Conservation (phyloP, 495 filamentous ascomycete species). For the Tuber microsphaerosporum region DNA sequence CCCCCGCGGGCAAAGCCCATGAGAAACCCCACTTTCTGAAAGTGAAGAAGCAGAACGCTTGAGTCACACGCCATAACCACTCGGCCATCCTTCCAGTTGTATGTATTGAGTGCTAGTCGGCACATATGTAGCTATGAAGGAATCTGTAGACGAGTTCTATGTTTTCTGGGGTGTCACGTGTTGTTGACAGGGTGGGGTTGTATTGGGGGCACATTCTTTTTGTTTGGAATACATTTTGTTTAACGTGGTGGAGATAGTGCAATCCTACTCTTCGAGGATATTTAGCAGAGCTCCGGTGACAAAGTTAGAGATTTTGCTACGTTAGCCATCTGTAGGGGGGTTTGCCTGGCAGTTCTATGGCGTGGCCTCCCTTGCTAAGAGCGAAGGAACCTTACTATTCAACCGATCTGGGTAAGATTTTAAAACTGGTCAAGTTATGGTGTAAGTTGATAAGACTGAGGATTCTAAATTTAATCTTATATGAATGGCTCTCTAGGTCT, state of each 20-base stretch:
- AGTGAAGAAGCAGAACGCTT: slow-evolving; percentile 28
- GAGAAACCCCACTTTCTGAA: slow-evolving; percentile 35
- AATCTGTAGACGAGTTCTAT: neutral
- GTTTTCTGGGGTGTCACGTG: neutral
- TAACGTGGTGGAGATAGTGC: neutral
- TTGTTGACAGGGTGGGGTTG: neutral
- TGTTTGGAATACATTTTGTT: neutral
- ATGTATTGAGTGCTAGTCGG: neutral
- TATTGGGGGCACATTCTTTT: neutral
- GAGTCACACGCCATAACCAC: slow-evolving; percentile 38
- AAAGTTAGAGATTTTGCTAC: neutral
- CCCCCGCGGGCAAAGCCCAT: slow-evolving; percentile 35
- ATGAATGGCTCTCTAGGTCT: neutral
- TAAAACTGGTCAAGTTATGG: neutral
- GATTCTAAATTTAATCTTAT: neutral
- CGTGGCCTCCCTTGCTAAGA: neutral
- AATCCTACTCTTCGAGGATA: neutral
- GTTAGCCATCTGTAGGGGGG: neutral
- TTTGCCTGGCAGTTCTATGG: neutral
- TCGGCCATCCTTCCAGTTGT: slow-evolving; percentile 39
- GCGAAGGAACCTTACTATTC: neutral
- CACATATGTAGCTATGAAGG: neutral
- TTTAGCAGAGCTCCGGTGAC: neutral
- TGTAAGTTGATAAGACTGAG: neutral
- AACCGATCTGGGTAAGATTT: neutral